Percentiles rank a stretch among this genome's conserved stretches.
phyloP scores from a whole-genome alignment of 2,329 filamentous ascomycete species.

The Cladosporium sp. region DNA sequence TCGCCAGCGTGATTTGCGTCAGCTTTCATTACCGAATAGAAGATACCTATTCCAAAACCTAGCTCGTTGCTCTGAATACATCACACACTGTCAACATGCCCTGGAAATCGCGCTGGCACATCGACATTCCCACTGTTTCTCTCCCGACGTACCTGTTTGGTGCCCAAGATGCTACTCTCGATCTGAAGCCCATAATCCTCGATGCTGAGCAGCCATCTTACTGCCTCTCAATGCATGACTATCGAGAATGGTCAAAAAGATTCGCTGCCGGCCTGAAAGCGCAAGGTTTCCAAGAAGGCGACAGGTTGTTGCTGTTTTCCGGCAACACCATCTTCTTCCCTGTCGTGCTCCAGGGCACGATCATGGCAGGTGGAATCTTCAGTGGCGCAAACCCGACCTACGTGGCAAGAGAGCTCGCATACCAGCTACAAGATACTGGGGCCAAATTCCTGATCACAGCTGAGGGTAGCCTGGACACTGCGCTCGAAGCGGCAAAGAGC shows the following conservation, averaged over 20 bases:
- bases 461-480: constrained; percentile 60
- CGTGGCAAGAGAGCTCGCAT: constrained; percentile 70
- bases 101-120: constrained; percentile 53
- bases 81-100: constrained; percentile 48
- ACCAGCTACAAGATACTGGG: constrained; percentile 72
- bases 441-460: constrained; percentile 69
- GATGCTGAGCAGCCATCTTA: constrained; percentile 69
- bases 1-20: background rate
- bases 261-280: constrained; percentile 66
- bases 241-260: constrained; percentile 71
- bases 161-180: constrained; percentile 46
- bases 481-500: constrained; percentile 64
- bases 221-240: constrained; percentile 64
- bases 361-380: constrained; percentile 79
- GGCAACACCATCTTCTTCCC: constrained; percentile 75
- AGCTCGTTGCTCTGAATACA: background rate
- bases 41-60: background rate
- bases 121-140: constrained; percentile 50
- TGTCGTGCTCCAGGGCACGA: constrained; percentile 67
- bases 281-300: constrained; percentile 66
- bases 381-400: constrained; percentile 73
- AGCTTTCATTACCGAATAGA: background rate
- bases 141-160: constrained; percentile 54
- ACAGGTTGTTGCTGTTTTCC: constrained; percentile 73
- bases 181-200: constrained; percentile 54